phyloP scores from a whole-genome alignment of 2,329 filamentous ascomycete species.

The Aspergillus viridinutans region DNA sequence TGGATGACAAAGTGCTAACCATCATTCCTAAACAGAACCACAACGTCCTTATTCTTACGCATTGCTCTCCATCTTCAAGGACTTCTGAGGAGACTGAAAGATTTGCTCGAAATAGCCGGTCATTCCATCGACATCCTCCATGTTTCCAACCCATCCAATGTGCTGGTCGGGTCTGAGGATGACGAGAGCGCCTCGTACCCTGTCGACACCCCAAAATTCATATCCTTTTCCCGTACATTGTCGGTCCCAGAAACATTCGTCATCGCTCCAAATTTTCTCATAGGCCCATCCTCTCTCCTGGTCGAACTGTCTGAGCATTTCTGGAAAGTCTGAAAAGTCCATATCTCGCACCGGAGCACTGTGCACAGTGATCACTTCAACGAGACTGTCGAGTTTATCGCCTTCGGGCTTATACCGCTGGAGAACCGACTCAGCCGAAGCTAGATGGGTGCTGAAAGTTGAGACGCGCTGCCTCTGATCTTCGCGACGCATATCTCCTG shows the following conservation, averaged over 20 bases:
- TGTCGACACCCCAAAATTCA: slow-evolving; percentile 23
- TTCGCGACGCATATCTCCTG: slow-evolving; percentile 51
- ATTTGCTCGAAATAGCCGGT: slow-evolving; percentile 21
- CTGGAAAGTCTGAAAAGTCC: slow-evolving; percentile 49
- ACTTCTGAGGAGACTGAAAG: slow-evolving; percentile 1
- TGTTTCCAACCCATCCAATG: slow-evolving; percentile 25
- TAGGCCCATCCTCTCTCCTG: slow-evolving; percentile 52
- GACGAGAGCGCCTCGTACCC: slow-evolving; percentile 18
- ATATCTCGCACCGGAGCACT: slow-evolving; percentile 47
- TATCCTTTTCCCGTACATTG: slow-evolving; percentile 24
- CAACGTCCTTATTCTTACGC: background rate
- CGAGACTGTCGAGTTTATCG: slow-evolving; percentile 42
- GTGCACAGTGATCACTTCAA: slow-evolving; percentile 62
- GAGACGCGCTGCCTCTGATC: slow-evolving; percentile 46
- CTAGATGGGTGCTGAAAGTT: slow-evolving; percentile 44
- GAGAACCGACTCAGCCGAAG: slow-evolving; percentile 35
- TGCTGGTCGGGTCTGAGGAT: slow-evolving; percentile 25
- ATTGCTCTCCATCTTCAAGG: background rate
- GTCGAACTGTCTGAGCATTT: slow-evolving; percentile 47
- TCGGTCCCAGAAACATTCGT: slow-evolving; percentile 23
- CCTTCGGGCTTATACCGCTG: slow-evolving; percentile 35
- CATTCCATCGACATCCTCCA: slow-evolving; percentile 20
- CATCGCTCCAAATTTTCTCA: slow-evolving; percentile 54
- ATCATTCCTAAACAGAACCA: background rate
- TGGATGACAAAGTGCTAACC: background rate